Evolutionary conservation across 306 rosid genomes (phyloP).

Genomic region (Parietaria judaica): DNA sequence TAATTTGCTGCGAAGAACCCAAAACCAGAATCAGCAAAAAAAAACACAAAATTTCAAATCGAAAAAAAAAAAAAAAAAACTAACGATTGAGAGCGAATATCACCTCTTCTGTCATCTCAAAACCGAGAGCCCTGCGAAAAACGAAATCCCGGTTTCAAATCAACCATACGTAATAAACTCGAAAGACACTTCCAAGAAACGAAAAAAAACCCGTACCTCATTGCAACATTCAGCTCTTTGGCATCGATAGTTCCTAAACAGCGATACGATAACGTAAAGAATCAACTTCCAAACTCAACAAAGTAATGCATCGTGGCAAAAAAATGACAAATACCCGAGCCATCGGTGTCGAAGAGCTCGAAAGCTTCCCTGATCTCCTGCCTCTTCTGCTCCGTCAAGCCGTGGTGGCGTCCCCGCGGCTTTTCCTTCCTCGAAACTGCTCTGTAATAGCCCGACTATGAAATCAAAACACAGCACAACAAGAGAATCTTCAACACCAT

Average conservation of each 20-base stretch:
- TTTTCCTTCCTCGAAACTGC: conserved; percentile 57
- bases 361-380: conserved; percentile 92
- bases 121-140: conserved; percentile 91
- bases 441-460: conserved; percentile 47
- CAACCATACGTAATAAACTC: conserved; percentile 10
- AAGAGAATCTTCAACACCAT: too few relatives aligned
- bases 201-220: conserved; percentile 51
- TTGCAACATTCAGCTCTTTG: conserved; percentile 89
- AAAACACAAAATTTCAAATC: background rate
- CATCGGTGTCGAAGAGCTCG: conserved; percentile 87
- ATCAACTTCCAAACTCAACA: background rate
- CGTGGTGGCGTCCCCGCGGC: conserved; percentile 46
- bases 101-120: conserved; percentile 99
- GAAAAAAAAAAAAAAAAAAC: background rate
- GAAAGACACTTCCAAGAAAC: background rate
- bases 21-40: background rate
- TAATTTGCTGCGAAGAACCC: conserved; percentile 63
- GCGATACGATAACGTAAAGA: conserved; percentile 9
- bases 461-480: conserved; percentile 2
- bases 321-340: conserved; percentile 48
- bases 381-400: conserved; percentile 57
- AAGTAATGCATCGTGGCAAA: background rate
- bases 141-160: conserved; percentile 14
- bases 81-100: conserved; percentile 4
- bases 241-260: conserved; percentile 81